Conservation (phyloP, 352 stramenopile genomes). For the Aphanomyces euteiches region DNA sequence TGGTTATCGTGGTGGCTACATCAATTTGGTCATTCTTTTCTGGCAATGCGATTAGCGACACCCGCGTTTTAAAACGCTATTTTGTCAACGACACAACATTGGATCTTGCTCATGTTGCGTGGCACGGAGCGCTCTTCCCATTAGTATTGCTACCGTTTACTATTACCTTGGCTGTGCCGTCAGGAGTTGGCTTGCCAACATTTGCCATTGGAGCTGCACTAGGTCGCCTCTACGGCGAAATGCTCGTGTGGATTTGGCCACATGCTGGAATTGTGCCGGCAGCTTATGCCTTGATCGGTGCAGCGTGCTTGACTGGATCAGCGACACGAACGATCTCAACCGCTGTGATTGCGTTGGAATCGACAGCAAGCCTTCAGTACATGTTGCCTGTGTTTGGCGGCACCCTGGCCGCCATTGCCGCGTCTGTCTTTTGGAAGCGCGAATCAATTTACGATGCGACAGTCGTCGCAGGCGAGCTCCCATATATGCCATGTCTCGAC, state of each 20-base stretch:
- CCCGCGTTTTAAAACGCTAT: background rate
- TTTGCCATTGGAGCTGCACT: slow-evolving; percentile 80
- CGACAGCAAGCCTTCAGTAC: slow-evolving; percentile 69
- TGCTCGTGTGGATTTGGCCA: slow-evolving; percentile 40
- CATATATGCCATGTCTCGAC: slow-evolving; percentile 74
- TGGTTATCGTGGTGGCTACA: slow-evolving; percentile 57
- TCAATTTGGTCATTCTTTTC: slow-evolving; percentile 62
- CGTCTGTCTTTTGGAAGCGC: slow-evolving; percentile 47
- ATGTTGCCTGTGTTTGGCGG: slow-evolving; percentile 78
- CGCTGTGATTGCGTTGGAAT: slow-evolving; percentile 82
- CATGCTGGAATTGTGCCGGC: slow-evolving; percentile 44
- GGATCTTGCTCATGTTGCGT: background rate
- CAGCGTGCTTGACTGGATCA: slow-evolving; percentile 61
- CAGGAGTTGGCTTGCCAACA: slow-evolving; percentile 77
- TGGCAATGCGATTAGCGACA: slow-evolving; percentile 41
- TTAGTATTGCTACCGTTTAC: slow-evolving; percentile 68
- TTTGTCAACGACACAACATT: background rate
- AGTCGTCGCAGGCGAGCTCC: slow-evolving; percentile 48
- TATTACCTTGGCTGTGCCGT: slow-evolving; percentile 77
- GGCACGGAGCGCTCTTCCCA: slow-evolving; percentile 38
- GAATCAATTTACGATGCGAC: slow-evolving; percentile 84
- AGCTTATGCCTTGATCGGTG: slow-evolving; percentile 72
- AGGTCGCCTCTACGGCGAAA: slow-evolving; percentile 72
- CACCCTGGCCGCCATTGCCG: slow-evolving; percentile 62
- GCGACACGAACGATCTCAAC: slow-evolving; percentile 74